phyloP scores from a whole-genome alignment of 2,329 filamentous ascomycete species.

The Colletotrichum sp. region DNA sequence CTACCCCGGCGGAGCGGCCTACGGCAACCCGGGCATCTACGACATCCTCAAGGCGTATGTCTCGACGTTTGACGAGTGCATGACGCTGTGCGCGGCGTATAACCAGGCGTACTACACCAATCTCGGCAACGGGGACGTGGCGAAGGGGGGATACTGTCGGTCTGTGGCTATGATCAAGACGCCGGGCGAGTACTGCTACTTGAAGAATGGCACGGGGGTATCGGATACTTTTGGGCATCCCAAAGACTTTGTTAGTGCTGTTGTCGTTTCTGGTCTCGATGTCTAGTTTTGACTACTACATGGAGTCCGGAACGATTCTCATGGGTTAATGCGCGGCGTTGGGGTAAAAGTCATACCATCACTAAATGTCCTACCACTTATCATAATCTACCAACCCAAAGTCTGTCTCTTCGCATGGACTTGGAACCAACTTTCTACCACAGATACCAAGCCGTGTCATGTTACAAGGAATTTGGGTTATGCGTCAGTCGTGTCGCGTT shows the following conservation, averaged over 20 bases:
- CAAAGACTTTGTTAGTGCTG: conserved; percentile 10
- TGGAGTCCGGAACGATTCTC: not conserved
- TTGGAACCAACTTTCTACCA: not conserved
- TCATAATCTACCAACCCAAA: not conserved
- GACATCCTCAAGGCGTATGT: conserved; percentile 25
- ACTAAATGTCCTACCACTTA: not conserved
- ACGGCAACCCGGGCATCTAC: conserved; percentile 20
- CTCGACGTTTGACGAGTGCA: conserved; percentile 24
- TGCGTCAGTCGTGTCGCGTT: not conserved
- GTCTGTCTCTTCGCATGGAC: not conserved
- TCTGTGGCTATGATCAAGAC: conserved; percentile 24
- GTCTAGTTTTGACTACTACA: not conserved
- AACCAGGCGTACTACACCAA: conserved; percentile 11
- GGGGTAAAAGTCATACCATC: not conserved
- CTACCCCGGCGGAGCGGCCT: conserved; percentile 13
- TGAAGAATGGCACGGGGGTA: conserved; percentile 25
- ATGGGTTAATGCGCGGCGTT: not conserved
- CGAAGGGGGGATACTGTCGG: conserved; percentile 7
- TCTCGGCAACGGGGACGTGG: not conserved
- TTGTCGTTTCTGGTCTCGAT: conserved; percentile 5
- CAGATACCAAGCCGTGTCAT: not conserved
- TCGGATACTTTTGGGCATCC: conserved; percentile 15
- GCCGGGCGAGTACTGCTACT: conserved; percentile 24
- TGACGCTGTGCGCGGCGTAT: conserved; percentile 21
- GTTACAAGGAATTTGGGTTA: not conserved